phyloP scores from a whole-genome alignment of 2,329 filamentous ascomycete genomes.

The Aspergillus nomiae region DNA sequence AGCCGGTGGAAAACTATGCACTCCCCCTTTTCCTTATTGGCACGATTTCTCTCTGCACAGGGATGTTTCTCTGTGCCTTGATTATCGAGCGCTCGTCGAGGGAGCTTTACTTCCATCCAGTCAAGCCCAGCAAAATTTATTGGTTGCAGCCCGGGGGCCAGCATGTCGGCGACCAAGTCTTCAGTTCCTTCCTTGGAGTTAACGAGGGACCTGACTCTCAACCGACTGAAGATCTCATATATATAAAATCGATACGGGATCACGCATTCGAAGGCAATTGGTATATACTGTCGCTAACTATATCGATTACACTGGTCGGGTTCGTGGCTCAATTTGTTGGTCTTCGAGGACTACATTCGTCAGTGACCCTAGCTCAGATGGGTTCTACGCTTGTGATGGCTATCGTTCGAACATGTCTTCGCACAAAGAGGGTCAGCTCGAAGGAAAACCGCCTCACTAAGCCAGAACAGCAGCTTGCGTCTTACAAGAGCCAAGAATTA shows the following conservation, averaged over 20 bases:
- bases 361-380: conserved; percentile 38
- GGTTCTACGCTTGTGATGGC: conserved; percentile 41
- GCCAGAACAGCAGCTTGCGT: conserved; percentile 22
- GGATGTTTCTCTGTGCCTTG: conserved; percentile 39
- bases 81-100: conserved; percentile 37
- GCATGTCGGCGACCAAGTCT: conserved; percentile 40
- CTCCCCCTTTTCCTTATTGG: conserved; percentile 38
- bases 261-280: conserved; percentile 15
- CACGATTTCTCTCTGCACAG: conserved; percentile 33
- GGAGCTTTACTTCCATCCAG: conserved; percentile 26
- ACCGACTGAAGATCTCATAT: conserved; percentile 18
- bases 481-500: conserved; percentile 33
- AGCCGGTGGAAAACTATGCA: conserved; percentile 31
- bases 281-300: conserved; percentile 22
- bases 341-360: conserved; percentile 39
- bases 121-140: conserved; percentile 33
- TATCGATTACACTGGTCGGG: conserved; percentile 32
- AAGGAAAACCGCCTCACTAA: conserved; percentile 29
- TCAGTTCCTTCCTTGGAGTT: conserved; percentile 38
- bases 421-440: conserved; percentile 33
- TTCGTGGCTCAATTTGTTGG: conserved; percentile 45
- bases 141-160: conserved; percentile 45
- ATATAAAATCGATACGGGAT: conserved; percentile 32
- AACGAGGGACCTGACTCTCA: conserved; percentile 23
- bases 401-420: conserved; percentile 35